phyloP scores from a whole-genome alignment of 371 early-diverging fungal genomes.

The Mycotypha africana region DNA sequence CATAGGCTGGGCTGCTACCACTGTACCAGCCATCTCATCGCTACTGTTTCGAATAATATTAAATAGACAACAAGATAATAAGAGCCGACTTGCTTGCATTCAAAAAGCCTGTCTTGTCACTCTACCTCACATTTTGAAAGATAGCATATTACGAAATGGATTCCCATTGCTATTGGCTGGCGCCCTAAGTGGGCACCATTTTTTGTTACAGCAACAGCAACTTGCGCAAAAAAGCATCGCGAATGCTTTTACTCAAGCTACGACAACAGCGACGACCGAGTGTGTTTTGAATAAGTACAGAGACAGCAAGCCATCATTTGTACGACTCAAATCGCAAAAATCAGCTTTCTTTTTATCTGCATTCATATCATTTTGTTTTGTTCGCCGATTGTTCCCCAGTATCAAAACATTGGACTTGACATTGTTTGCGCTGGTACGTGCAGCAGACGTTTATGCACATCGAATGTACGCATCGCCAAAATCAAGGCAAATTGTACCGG shows the following conservation, averaged over 20 bases:
- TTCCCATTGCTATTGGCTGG: conserved; percentile 29
- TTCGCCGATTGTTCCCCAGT: conserved; percentile 28
- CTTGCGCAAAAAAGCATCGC: too few species aligned
- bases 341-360: conserved; percentile 24
- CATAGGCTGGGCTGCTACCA: conserved; percentile 33
- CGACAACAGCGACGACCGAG: too few species aligned
- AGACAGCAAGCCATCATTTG: too few species aligned
- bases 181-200: conserved; percentile 30
- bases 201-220: too few species aligned
- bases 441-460: conserved; percentile 53
- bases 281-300: conserved; percentile 1
- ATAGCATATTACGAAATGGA: conserved; percentile 31
- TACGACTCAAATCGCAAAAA: conserved; percentile 6
- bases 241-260: too few species aligned
- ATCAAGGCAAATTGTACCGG: conserved; percentile 38
- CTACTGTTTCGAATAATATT: conserved; percentile 16
- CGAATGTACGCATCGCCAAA: conserved; percentile 20
- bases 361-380: conserved; percentile 19
- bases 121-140: conserved; percentile 16
- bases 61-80: background rate
- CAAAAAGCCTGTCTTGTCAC: conserved; percentile 12
- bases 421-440: conserved; percentile 55
- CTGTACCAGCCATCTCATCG: conserved; percentile 19
- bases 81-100: background rate
- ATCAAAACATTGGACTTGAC: conserved; percentile 55